Conservation (phyloP, 805 yeast species). For the Yarrowia divulgata region DNA sequence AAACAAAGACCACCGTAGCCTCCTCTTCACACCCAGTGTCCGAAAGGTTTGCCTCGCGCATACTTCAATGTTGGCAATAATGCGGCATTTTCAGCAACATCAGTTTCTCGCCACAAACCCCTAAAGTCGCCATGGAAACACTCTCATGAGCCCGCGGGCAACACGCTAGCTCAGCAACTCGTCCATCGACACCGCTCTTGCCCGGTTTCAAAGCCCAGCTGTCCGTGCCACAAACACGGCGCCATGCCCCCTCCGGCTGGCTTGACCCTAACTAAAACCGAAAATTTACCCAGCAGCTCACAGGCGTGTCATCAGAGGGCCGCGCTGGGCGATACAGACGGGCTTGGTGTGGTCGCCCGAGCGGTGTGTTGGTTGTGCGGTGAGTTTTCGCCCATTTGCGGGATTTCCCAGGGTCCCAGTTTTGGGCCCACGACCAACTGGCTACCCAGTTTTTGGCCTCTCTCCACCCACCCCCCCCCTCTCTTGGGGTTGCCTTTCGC, state of each 20-base stretch:
- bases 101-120: background rate
- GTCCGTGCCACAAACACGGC: constrained; percentile 12
- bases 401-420: background rate
- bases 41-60: constrained; percentile 39
- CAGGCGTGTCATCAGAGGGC: constrained; percentile 39
- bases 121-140: background rate
- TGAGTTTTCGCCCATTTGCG: background rate
- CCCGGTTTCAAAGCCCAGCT: background rate
- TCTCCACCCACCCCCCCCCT: background rate
- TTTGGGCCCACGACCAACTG: background rate
- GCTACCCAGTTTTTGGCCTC: background rate
- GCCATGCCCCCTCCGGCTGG: constrained; percentile 36
- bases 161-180: background rate
- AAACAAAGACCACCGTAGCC: constrained; percentile 31
- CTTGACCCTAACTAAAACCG: constrained; percentile 39
- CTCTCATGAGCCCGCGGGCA: background rate
- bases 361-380: background rate
- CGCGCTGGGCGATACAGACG: constrained; percentile 12
- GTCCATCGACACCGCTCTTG: background rate
- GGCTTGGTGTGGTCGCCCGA: background rate
- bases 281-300: constrained; percentile 38
- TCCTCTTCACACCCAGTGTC: constrained; percentile 28
- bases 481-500: constrained; percentile 9
- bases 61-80: constrained; percentile 34
- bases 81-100: constrained; percentile 36